Evolutionary conservation across 805 yeast species (phyloP).

Genomic region (Monosporozyma siamensis): DNA sequence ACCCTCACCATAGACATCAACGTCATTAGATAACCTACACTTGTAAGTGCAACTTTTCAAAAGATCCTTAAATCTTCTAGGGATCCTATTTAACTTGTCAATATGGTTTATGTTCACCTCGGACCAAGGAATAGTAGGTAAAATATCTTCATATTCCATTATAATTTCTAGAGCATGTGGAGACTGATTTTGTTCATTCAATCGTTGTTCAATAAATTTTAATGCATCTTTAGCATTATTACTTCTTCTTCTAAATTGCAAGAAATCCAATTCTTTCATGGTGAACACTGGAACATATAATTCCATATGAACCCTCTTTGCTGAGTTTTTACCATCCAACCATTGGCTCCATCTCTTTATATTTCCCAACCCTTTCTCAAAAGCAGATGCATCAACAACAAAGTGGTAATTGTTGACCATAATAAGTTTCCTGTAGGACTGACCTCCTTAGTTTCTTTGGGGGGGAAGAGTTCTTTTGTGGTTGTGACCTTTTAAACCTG

Average conservation of each 20-base stretch:
- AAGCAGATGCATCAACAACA: conserved; percentile 58
- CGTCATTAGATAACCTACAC: conserved; percentile 26
- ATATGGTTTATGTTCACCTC: conserved; percentile 13
- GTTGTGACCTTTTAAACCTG: too few species aligned
- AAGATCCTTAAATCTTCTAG: conserved; percentile 43
- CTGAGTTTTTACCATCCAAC: neutral
- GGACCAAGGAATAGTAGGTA: conserved; percentile 20
- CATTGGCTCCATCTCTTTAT: conserved; percentile 49
- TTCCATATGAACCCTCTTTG: conserved; percentile 28
- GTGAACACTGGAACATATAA: conserved; percentile 45
- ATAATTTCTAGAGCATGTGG: conserved; percentile 26
- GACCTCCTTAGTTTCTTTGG: too few species aligned
- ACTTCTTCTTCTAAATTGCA: conserved; percentile 46
- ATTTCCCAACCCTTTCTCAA: conserved; percentile 60
- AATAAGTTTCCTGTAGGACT: neutral
- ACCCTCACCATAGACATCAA: conserved; percentile 21
- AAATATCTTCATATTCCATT: conserved; percentile 41
- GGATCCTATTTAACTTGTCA: conserved; percentile 30
- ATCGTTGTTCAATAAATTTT: conserved; percentile 43
- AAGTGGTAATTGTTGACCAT: conserved; percentile 27
- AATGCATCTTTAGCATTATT: conserved; percentile 60
- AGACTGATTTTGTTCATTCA: conserved; percentile 8
- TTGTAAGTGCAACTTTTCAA: conserved; percentile 52
- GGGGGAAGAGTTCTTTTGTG: too few species aligned
- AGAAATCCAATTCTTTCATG: conserved; percentile 49